These are phyloP conservation scores for Primulina eburnea DNA, from an alignment of 257 asterid species.

Conservation along the genomic window DNA sequence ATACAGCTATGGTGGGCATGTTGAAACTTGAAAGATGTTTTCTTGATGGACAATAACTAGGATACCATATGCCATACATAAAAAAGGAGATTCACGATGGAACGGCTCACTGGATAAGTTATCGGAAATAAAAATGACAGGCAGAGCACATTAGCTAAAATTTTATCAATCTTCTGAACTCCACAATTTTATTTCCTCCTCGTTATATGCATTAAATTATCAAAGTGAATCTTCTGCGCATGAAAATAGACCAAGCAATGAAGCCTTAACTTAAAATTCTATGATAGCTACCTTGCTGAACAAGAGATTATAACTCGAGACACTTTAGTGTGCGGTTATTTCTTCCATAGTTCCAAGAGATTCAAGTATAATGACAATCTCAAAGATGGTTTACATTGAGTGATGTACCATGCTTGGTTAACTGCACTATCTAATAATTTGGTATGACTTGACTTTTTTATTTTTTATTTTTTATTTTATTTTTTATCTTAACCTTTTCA, in stretches of 20 bases:
- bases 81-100: not conserved
- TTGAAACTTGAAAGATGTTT: not conserved
- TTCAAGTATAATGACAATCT: not conserved
- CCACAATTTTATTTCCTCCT: not conserved
- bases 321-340: not conserved
- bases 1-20: not conserved
- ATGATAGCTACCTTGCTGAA: not conserved
- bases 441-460: not conserved
- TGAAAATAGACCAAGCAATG: not conserved
- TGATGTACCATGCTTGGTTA: not conserved
- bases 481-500: constrained; percentile 25
- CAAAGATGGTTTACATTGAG: not conserved
- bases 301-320: not conserved
- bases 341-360: not conserved
- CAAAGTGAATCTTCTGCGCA: not conserved
- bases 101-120: no score
- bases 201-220: not conserved
- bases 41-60: not conserved
- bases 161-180: not conserved
- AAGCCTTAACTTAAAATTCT: not conserved
- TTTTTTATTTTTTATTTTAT: not conserved
- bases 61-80: no score
- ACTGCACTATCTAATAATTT: constrained; percentile 2
- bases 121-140: not conserved
- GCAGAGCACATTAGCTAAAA: not conserved